These are phyloP conservation scores for Puccinia polysora DNA, from an alignment of 1,284 basidiomycete species.

Conservation along the genomic window DNA sequence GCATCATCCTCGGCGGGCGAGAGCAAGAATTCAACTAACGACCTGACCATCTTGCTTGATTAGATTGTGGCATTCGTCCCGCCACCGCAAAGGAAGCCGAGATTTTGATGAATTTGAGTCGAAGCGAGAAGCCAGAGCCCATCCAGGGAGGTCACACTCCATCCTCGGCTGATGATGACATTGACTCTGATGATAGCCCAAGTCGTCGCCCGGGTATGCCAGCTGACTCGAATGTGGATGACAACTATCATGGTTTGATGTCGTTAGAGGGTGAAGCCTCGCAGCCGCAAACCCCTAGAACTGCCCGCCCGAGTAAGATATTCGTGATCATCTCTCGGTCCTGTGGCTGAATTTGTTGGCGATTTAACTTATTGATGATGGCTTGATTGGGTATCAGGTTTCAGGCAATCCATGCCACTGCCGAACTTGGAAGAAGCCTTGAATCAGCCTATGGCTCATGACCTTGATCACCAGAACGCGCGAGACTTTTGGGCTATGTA, in stretches of 20 bases:
- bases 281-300: slow-evolving; percentile 51
- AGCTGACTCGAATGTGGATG: background rate
- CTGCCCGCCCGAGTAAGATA: slow-evolving; percentile 47
- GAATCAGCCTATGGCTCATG: slow-evolving; percentile 9
- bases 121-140: slow-evolving; percentile 39
- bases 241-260: slow-evolving; percentile 11
- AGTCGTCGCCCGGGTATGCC: slow-evolving; percentile 13
- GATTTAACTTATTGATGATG: too few species aligned
- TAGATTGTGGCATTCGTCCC: slow-evolving; percentile 41
- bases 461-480: slow-evolving; percentile 53
- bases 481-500: slow-evolving; percentile 81
- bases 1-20: too few species aligned
- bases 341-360: background rate
- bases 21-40: background rate
- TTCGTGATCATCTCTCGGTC: slow-evolving; percentile 16
- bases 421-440: slow-evolving; percentile 33
- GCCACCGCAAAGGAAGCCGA: slow-evolving; percentile 44
- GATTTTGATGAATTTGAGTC: slow-evolving; percentile 41
- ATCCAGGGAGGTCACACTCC: slow-evolving; percentile 8
- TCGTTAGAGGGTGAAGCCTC: slow-evolving; percentile 34
- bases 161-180: slow-evolving; percentile 36
- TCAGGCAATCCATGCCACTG: slow-evolving; percentile 1
- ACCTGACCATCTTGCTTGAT: background rate
- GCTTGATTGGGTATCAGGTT: slow-evolving; percentile 5
- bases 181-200: slow-evolving; percentile 34